Percentiles rank a stretch among this genome's conserved stretches.
Conservation (phyloP, 2,329 filamentous ascomycete species). For the Aspergillus pseudotamarii region DNA sequence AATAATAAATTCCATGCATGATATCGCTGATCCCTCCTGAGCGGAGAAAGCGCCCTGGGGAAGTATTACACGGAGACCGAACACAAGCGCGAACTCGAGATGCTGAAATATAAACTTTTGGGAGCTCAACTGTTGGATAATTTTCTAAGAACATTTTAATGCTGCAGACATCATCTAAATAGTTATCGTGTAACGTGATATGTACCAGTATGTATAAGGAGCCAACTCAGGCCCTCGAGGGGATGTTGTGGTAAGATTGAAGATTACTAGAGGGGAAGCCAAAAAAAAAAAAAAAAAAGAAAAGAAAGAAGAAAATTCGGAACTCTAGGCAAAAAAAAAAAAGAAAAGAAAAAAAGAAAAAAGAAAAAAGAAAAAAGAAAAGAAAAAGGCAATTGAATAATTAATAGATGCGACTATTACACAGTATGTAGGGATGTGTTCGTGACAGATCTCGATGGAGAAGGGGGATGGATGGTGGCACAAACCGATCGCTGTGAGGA, state of each 20-base stretch:
- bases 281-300: background rate
- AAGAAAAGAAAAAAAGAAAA: background rate
- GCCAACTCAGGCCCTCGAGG: background rate
- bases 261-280: background rate
- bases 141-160: background rate
- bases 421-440: conserved; percentile 1
- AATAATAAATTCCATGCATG: background rate
- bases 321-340: too few species aligned
- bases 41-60: background rate
- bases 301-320: background rate
- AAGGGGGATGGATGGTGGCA: conserved; percentile 1
- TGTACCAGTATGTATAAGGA: background rate
- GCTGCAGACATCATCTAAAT: background rate
- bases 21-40: background rate
- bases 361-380: background rate
- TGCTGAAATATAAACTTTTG: background rate
- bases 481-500: conserved; percentile 3
- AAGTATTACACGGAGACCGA: conserved; percentile 5
- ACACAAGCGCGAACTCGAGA: background rate
- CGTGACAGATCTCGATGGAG: conserved; percentile 19
- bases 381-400: background rate
- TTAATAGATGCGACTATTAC: conserved; percentile 1
- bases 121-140: background rate
- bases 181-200: background rate
- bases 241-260: background rate